Evolutionary conservation across 2,329 filamentous ascomycete species (phyloP).

Genomic region (Stemphylium vesicarium): DNA sequence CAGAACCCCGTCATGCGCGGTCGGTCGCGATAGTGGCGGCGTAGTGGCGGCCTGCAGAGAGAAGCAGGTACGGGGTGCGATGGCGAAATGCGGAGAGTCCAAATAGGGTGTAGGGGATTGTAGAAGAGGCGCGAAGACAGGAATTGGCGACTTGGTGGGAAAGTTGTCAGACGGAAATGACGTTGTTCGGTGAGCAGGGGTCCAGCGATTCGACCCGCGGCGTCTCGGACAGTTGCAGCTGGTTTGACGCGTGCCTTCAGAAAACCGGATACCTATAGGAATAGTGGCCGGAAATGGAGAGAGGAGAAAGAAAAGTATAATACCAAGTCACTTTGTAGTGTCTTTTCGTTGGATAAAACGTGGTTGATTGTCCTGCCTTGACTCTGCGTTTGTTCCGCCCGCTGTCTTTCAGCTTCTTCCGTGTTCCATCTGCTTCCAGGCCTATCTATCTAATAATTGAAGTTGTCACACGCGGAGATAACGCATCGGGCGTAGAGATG

Average conservation of each 20-base stretch:
- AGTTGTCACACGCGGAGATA: background rate
- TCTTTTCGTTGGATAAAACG: conserved; percentile 14
- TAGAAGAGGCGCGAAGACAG: conserved; percentile 5
- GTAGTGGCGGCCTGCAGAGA: conserved; percentile 26
- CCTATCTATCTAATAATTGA: background rate
- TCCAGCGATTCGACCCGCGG: conserved; percentile 24
- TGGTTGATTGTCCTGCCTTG: conserved; percentile 22
- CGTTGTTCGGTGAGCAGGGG: conserved; percentile 35
- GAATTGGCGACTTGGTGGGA: conserved; percentile 5
- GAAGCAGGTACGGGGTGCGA: conserved; percentile 9
- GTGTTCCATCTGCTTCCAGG: conserved; percentile 37
- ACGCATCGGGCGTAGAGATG: background rate
- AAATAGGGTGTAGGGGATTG: background rate
- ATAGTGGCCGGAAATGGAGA: background rate
- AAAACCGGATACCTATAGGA: background rate
- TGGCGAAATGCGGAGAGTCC: conserved; percentile 2
- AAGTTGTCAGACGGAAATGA: conserved; percentile 30
- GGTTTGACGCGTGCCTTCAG: background rate
- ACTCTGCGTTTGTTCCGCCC: conserved; percentile 32
- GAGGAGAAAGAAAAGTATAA: background rate
- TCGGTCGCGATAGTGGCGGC: conserved; percentile 16
- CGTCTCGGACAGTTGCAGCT: conserved; percentile 5
- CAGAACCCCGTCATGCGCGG: conserved; percentile 35
- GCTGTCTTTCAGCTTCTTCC: conserved; percentile 22
- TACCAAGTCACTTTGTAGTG: conserved; percentile 5